These are phyloP conservation scores for Carex scoparia DNA, from an alignment of 176 grass and related monocot genomes.

Conservation along the genomic window DNA sequence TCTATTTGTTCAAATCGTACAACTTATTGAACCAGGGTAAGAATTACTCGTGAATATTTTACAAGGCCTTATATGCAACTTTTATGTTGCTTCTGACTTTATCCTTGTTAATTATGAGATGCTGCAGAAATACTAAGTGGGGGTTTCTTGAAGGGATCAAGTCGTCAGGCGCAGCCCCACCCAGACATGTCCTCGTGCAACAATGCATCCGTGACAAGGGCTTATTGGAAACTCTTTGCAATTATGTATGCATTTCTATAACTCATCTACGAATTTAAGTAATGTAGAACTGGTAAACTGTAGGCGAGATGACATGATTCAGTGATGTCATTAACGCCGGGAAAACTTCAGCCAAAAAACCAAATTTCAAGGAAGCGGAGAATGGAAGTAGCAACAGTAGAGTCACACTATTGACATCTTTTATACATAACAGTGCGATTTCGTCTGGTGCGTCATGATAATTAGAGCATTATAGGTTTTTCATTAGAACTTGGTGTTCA, in stretches of 20 bases:
- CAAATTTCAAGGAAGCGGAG: neutral
- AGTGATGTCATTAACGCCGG: neutral
- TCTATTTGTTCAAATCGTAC: slow-evolving; percentile 79
- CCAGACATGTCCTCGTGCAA: slow-evolving; percentile 76
- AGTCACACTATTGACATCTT: neutral
- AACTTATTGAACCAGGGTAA: slow-evolving; percentile 75
- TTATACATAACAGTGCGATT: neutral
- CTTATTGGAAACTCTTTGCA: slow-evolving; percentile 76
- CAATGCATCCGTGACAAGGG: slow-evolving; percentile 83
- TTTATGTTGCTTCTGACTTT: neutral
- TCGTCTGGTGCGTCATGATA: neutral
- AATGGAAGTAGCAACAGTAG: neutral
- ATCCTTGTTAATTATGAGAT: slow-evolving; percentile 7
- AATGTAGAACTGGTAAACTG: neutral
- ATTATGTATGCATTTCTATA: slow-evolving; percentile 51
- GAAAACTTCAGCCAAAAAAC: neutral
- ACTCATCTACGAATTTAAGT: neutral
- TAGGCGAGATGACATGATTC: neutral
- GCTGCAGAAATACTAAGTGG: slow-evolving; percentile 82
- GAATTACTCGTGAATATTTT: neutral
- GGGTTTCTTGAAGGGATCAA: slow-evolving; percentile 75
- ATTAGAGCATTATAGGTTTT: neutral
- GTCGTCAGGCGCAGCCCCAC: slow-evolving; percentile 62
- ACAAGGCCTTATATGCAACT: neutral
- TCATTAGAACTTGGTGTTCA: neutral